phyloP scores from a whole-genome alignment of 768 basidiomycete species.

The Hericium rajendrae region DNA sequence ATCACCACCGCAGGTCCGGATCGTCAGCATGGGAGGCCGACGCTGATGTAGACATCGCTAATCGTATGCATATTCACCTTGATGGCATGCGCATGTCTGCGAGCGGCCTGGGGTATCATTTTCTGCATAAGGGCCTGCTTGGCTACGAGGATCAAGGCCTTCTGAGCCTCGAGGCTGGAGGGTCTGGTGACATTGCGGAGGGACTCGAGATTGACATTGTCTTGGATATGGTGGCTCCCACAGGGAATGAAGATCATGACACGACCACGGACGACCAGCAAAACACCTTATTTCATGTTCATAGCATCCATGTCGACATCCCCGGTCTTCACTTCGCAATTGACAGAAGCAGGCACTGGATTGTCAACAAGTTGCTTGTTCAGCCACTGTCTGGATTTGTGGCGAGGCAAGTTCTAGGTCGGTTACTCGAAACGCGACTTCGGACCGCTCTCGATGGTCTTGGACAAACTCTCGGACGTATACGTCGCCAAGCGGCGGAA shows the following conservation, averaged over 20 bases:
- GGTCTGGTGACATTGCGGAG: background rate
- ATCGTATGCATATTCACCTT: constrained; percentile 12
- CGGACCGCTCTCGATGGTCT: constrained; percentile 8
- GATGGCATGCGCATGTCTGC: constrained; percentile 19
- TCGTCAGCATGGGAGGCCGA: background rate
- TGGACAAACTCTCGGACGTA: background rate
- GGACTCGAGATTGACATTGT: constrained; percentile 4
- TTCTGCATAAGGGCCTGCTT: constrained; percentile 14
- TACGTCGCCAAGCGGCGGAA: constrained; percentile 1
- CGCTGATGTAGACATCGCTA: constrained; percentile 1
- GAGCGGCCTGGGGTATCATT: constrained; percentile 17
- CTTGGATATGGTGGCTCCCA: constrained; percentile 8
- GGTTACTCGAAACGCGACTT: constrained; percentile 14
- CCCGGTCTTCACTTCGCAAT: constrained; percentile 15
- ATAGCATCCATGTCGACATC: constrained; percentile 14
- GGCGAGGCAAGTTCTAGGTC: constrained; percentile 5
- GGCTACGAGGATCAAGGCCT: constrained; percentile 21
- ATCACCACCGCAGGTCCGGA: constrained; percentile 10
- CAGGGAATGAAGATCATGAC: constrained; percentile 6
- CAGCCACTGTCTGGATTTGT: constrained; percentile 18
- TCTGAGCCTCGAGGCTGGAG: constrained; percentile 11
- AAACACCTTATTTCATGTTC: constrained; percentile 13
- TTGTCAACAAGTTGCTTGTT: constrained; percentile 19
- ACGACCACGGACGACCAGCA: background rate
- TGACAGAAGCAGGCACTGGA: constrained; percentile 18